These are phyloP conservation scores for Pseudogymnoascus sp. DNA, from an alignment of 2,329 filamentous ascomycete species.

Conservation along the genomic window DNA sequence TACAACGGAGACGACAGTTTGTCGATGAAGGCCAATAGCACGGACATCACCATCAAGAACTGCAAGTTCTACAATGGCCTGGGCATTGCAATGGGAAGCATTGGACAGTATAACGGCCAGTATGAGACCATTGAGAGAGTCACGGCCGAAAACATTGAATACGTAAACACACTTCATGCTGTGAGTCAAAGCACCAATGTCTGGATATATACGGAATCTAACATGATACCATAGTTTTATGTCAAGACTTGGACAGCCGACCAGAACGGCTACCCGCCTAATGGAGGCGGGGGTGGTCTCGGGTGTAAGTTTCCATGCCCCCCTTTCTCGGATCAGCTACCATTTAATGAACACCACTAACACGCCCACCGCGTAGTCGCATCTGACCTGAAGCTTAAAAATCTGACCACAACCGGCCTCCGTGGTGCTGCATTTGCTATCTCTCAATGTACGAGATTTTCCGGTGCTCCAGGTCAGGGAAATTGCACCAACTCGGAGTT, in stretches of 20 bases:
- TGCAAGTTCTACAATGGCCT: conserved; percentile 40
- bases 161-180: conserved; percentile 38
- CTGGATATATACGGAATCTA: not conserved
- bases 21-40: conserved; percentile 46
- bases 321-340: not conserved
- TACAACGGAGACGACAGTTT: conserved; percentile 47
- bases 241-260: conserved; percentile 52
- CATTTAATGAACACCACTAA: not conserved
- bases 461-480: conserved; percentile 23
- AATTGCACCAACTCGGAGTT: conserved; percentile 35
- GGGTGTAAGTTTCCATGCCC: conserved; percentile 28
- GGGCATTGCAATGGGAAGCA: conserved; percentile 48
- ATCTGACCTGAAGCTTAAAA: conserved; percentile 30
- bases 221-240: conserved; percentile 27
- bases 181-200: conserved; percentile 16
- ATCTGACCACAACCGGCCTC: conserved; percentile 26
- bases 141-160: conserved; percentile 38
- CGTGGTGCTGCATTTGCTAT: conserved; percentile 29
- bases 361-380: not conserved
- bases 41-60: conserved; percentile 43
- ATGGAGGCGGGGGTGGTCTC: conserved; percentile 48
- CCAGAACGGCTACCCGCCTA: conserved; percentile 43
- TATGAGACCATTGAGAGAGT: conserved; percentile 44
- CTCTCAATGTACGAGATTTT: conserved; percentile 34
- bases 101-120: conserved; percentile 43